Base-by-base conservation (phyloP, 2,329 filamentous ascomycete genomes). In the Colletotrichum scovillei region DNA sequence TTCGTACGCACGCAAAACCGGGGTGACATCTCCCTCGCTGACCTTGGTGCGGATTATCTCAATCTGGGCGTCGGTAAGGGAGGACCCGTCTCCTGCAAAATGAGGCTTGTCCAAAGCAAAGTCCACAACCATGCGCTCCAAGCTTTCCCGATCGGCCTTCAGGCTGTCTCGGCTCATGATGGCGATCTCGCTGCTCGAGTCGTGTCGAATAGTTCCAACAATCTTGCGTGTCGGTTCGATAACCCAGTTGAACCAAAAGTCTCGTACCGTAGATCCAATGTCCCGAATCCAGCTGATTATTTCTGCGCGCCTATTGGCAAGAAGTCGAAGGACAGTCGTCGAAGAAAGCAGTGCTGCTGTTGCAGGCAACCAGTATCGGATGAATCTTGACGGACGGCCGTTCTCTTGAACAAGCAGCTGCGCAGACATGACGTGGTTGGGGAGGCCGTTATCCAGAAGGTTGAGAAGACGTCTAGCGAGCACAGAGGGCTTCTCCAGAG, bases 231-330 rank as follows among this genome's bases (percentile, higher is more conserved):
- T 88, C 0, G 97, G 97, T 76, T 97, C 93, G 12, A 99, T 86
- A 3, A 99, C 93, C 97, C 97, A 99, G 81, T 99, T 99, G 73
- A 92, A 88, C 94, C 95, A 98, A 80, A 99, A 99, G 81, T 97
- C 96, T 67, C 94, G 89, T 1, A 92, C 85, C 0, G 97, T 99
- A 1, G 86, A 85, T 8, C 95, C 96, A 30, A 98, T 84, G 75
- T 97, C 93, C 46, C 89, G 87, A 57, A 97, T 86, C 95, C 95
- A 98, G 59, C 91, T 88, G 30, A 94, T 76, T 24, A 99, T 92
- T 76, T 96, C 94, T 24, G 93, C 92, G 77, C 91, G 91, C 64
- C 92, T 89, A 79, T 92, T 94, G 73, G 93, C 87, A 35, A 97
- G 83, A 49, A 98, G 90, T 26, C 92, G 92, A 19, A 98, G 86